phyloP scores from a whole-genome alignment of 2,329 filamentous ascomycete genomes.

The Hawksworthiomyces lignivorus region DNA sequence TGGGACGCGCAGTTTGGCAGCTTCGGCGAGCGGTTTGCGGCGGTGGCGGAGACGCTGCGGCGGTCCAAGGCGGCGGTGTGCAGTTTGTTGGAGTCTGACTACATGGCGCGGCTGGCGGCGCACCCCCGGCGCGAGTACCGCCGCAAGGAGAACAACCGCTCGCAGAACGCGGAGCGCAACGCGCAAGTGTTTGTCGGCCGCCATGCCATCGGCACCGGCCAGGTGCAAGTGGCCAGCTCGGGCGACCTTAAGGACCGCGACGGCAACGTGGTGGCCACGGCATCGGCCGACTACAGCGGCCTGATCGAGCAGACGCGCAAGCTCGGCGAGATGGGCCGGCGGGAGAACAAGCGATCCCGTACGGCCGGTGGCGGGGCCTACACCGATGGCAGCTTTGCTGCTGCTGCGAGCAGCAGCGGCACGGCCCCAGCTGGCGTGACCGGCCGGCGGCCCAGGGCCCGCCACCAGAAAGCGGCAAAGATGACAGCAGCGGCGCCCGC shows the following conservation, averaged over 20 bases:
- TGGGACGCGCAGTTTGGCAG: slow-evolving; percentile 10
- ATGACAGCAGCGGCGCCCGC: too few relatives aligned
- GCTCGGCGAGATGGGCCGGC: slow-evolving; percentile 5
- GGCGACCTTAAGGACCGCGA: slow-evolving; percentile 14
- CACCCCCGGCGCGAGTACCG: slow-evolving; percentile 15
- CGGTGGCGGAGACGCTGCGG: slow-evolving; percentile 12
- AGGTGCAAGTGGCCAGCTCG: slow-evolving; percentile 8
- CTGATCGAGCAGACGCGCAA: slow-evolving; percentile 14
- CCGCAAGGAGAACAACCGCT: slow-evolving; percentile 17
- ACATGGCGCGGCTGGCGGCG: slow-evolving; percentile 13
- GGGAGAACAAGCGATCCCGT: not conserved
- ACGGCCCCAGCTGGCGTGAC: too few relatives aligned
- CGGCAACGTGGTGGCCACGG: slow-evolving; percentile 12
- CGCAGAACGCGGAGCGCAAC: slow-evolving; percentile 16
- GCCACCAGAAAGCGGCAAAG: too few relatives aligned
- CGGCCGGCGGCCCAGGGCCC: too few relatives aligned
- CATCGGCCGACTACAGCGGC: slow-evolving; percentile 5
- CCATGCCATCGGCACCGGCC: slow-evolving; percentile 12
- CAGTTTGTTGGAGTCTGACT: slow-evolving; percentile 15
- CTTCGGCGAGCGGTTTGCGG: slow-evolving; percentile 13
- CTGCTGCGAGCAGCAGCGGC: too few relatives aligned
- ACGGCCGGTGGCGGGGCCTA: too few relatives aligned
- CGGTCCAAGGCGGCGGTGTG: slow-evolving; percentile 16
- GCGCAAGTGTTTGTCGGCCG: slow-evolving; percentile 16
- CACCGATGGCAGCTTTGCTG: too few relatives aligned